phyloP scores from a whole-genome alignment of 352 stramenopile species.

The Phytopythium ostracodes region DNA sequence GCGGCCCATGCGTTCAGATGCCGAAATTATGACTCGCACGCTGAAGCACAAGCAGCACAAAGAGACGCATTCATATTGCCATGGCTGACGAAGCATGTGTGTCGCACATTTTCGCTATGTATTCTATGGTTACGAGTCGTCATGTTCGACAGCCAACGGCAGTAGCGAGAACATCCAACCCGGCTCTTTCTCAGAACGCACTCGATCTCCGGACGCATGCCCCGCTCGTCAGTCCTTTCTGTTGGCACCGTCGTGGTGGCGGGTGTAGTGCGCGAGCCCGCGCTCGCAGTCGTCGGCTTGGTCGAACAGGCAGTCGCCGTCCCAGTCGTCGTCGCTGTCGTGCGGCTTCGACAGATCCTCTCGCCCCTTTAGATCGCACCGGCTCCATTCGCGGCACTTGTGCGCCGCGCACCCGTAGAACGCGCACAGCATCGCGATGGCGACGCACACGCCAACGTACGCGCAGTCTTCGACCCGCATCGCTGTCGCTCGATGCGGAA shows the following conservation, averaged over 20 bases:
- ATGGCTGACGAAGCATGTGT: no score
- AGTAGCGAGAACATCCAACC: background rate
- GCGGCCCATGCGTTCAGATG: no score
- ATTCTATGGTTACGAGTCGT: background rate
- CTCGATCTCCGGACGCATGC: background rate
- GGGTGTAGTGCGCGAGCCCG: background rate
- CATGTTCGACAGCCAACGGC: background rate
- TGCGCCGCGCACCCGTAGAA: slow-evolving; percentile 1
- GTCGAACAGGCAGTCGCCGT: slow-evolving; percentile 1
- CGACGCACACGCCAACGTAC: slow-evolving; percentile 5
- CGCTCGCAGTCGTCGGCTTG: slow-evolving; percentile 1
- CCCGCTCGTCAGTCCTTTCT: background rate
- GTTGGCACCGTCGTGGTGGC: background rate
- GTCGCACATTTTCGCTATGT: background rate
- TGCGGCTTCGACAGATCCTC: background rate
- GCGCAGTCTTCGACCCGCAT: background rate
- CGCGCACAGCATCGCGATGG: background rate
- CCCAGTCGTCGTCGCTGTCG: slow-evolving; percentile 1
- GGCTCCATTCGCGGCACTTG: slow-evolving; percentile 2
- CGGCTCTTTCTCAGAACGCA: background rate
- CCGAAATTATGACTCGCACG: no score
- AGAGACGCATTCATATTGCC: no score
- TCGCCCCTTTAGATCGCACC: background rate
- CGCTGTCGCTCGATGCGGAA: background rate
- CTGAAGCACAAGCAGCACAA: no score